A percentile compares a stretch with the other conserved stretches of the same genome.
phyloP scores from a whole-genome alignment of 1,139 yeast species.

The Arxiozyma bovina region DNA sequence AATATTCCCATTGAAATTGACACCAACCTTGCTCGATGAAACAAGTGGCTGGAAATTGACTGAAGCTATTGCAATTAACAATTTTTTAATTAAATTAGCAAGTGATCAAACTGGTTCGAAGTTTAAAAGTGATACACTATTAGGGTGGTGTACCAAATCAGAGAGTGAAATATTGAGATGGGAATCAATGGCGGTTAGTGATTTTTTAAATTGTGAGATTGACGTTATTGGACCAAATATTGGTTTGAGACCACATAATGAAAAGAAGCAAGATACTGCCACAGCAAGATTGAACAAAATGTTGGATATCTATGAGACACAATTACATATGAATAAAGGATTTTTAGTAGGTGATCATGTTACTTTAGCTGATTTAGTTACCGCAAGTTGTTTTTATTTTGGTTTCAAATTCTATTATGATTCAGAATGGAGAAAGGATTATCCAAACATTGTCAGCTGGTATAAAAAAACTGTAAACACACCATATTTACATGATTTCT shows the following conservation, averaged over 20 bases:
- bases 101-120: constrained; percentile 7
- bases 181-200: constrained; percentile 68
- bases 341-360: constrained; percentile 74
- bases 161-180: constrained; percentile 63
- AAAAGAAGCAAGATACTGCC: constrained; percentile 55
- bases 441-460: constrained; percentile 76
- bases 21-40: constrained; percentile 61
- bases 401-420: constrained; percentile 45
- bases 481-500: constrained; percentile 42
- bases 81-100: constrained; percentile 29
- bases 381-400: constrained; percentile 42
- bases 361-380: constrained; percentile 67
- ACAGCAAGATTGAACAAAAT: constrained; percentile 33
- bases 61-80: constrained; percentile 62
- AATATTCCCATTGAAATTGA: constrained; percentile 56
- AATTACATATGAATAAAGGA: constrained; percentile 64
- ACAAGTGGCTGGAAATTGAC: constrained; percentile 65
- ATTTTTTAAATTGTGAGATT: constrained; percentile 39
- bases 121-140: constrained; percentile 28
- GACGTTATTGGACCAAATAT: constrained; percentile 34
- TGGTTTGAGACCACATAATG: constrained; percentile 57
- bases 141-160: constrained; percentile 47
- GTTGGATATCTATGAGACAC: constrained; percentile 43
- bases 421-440: constrained; percentile 56
- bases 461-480: constrained; percentile 54